A percentile compares a stretch with the other conserved stretches of the same genome.
Conservation (phyloP, 306 rosid species). For the Quercus alba region DNA sequence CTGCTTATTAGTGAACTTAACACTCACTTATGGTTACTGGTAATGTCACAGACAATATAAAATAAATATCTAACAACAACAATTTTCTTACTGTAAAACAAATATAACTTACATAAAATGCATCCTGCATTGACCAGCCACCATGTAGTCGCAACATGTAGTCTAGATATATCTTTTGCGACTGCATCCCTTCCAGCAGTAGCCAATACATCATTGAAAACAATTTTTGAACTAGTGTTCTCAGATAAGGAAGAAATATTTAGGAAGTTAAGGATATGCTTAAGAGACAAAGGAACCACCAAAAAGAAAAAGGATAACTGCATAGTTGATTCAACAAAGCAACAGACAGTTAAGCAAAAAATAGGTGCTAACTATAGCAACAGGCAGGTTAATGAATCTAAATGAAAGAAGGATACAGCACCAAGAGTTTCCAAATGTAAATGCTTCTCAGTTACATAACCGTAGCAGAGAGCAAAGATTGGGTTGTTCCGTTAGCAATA, state of each 20-base stretch:
- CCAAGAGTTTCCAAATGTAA: constrained; percentile 84
- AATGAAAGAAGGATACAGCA: constrained; percentile 72
- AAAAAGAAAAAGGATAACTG: constrained; percentile 1
- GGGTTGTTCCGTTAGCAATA: constrained; percentile 66
- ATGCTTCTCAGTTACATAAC: constrained; percentile 80
- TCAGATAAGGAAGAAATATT: constrained; percentile 92
- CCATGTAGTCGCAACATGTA: constrained; percentile 42
- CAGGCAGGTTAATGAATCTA: background rate
- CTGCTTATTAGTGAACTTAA: background rate
- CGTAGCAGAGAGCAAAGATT: constrained; percentile 78
- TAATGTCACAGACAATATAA: background rate
- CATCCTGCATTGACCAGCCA: constrained; percentile 99
- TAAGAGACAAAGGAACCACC: constrained; percentile 7
- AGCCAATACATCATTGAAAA: constrained; percentile 83
- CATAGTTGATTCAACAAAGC: background rate
- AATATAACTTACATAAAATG: constrained; percentile 69
- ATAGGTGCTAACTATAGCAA: background rate
- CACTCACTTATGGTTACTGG: background rate
- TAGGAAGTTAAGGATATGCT: constrained; percentile 48
- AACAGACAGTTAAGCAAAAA: background rate
- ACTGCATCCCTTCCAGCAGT: constrained; percentile 85
- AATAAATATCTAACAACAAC: background rate
- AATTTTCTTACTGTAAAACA: constrained; percentile 13
- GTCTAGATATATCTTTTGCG: constrained; percentile 84
- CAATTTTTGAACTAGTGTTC: constrained; percentile 73